A percentile compares a stretch with the other conserved stretches of the same genome.
These are phyloP conservation scores for Plenodomus lindquistii DNA, from an alignment of 2,329 filamentous ascomycete species.

Conservation along the genomic window DNA sequence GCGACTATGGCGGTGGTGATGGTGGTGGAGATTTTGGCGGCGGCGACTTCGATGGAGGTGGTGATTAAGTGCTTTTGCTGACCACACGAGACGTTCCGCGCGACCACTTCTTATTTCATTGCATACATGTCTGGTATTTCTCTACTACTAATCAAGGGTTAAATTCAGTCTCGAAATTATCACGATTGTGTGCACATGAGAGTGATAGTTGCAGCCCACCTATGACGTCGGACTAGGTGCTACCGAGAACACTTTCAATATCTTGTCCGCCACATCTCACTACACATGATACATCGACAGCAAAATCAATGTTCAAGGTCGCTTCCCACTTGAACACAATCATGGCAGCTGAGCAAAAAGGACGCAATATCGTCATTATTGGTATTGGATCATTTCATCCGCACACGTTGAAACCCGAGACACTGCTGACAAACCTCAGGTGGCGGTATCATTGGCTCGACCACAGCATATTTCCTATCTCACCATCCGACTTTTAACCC, in stretches of 20 bases:
- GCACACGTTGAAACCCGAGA: background rate
- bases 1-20: constrained; percentile 24
- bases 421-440: constrained; percentile 54
- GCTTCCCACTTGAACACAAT: constrained; percentile 17
- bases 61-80: constrained; percentile 14
- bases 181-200: background rate
- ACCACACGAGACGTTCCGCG: no score
- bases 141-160: background rate
- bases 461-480: constrained; percentile 88
- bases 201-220: constrained; percentile 3
- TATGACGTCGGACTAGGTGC: constrained; percentile 22
- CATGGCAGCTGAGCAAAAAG: constrained; percentile 31
- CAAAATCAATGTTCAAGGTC: constrained; percentile 29
- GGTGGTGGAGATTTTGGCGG: constrained; percentile 26
- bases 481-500: constrained; percentile 81
- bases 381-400: constrained; percentile 18
- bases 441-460: constrained; percentile 90
- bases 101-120: background rate
- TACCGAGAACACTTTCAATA: constrained; percentile 17
- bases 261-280: constrained; percentile 12
- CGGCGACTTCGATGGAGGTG: constrained; percentile 32
- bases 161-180: background rate
- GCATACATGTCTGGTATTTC: background rate
- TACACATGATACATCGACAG: background rate
- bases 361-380: constrained; percentile 43